Evolutionary conservation across 164 flowering plant genomes (phyloP).

Genomic region (Nymphaea thermarum): DNA sequence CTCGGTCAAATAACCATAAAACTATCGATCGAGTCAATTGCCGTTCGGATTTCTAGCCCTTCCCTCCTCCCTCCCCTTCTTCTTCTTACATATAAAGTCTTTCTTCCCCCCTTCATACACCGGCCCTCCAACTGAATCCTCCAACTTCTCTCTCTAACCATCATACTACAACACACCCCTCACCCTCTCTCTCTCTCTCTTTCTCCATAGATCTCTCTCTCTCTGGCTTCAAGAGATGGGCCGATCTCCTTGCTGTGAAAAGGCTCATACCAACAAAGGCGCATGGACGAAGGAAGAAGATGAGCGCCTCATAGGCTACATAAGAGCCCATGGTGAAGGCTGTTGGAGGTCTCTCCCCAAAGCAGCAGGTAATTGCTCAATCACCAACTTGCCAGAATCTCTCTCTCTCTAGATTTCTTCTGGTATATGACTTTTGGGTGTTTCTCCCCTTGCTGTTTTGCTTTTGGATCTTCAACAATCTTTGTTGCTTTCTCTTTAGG

Average conservation of each 20-base stretch:
- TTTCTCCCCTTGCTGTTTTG: neutral
- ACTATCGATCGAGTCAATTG: slow-evolving; percentile 13
- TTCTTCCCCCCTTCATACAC: neutral
- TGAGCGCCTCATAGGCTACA: slow-evolving; percentile 15
- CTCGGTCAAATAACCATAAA: slow-evolving; percentile 16
- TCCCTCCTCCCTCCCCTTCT: slow-evolving; percentile 4
- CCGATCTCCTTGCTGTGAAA: slow-evolving; percentile 20
- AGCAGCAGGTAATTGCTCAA: slow-evolving; percentile 11
- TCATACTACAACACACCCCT: neutral
- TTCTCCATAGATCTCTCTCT: neutral
- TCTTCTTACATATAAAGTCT: neutral
- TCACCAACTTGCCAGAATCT: neutral
- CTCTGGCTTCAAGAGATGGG: no score
- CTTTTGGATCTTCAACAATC: neutral
- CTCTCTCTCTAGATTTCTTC: neutral
- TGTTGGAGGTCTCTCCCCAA: slow-evolving; percentile 24
- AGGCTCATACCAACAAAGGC: slow-evolving; percentile 22
- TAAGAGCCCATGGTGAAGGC: slow-evolving; percentile 17
- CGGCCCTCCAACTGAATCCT: neutral
- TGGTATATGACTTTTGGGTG: neutral
- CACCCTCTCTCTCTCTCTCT: neutral
- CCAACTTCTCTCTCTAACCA: neutral
- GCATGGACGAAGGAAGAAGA: slow-evolving; percentile 23
- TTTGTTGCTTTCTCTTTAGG: slow-evolving; percentile 6
- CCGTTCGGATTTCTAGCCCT: slow-evolving; percentile 1